Conservation (phyloP, 441 rosid species). For the Syzygium malaccense region DNA sequence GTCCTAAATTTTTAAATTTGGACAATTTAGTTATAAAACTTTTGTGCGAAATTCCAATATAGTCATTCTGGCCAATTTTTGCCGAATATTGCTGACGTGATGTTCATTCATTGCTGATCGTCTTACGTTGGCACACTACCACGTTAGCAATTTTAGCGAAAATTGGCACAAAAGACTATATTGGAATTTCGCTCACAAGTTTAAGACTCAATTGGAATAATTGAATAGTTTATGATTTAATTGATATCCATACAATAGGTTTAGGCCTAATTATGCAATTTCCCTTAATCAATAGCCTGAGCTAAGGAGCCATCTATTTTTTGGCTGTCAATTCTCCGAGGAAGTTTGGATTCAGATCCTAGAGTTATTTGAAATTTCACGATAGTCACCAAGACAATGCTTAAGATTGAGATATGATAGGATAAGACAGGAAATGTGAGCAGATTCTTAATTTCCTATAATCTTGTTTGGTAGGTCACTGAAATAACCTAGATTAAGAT, state of each 20-base stretch:
- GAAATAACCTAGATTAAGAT: neutral
- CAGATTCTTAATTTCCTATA: neutral
- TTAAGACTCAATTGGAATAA: neutral
- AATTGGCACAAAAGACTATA: accelerated
- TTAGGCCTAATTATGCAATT: neutral
- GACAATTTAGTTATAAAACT: neutral
- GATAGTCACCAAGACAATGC: neutral
- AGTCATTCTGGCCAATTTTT: neutral
- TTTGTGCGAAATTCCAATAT: neutral
- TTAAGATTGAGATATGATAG: neutral
- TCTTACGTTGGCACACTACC: accelerated
- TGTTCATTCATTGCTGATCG: accelerated
- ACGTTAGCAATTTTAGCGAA: neutral
- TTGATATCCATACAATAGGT: neutral
- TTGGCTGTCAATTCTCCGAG: neutral
- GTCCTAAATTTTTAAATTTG: neutral
- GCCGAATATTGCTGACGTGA: accelerated
- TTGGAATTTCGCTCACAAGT: neutral
- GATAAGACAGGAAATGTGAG: neutral
- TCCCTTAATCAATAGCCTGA: neutral
- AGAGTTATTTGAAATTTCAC: neutral
- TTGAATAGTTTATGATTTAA: neutral
- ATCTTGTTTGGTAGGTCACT: neutral
- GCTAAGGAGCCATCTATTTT: neutral
- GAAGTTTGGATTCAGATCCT: neutral